phyloP scores from a whole-genome alignment of 2,329 filamentous ascomycete species.

The Taxawa tesnikishii region DNA sequence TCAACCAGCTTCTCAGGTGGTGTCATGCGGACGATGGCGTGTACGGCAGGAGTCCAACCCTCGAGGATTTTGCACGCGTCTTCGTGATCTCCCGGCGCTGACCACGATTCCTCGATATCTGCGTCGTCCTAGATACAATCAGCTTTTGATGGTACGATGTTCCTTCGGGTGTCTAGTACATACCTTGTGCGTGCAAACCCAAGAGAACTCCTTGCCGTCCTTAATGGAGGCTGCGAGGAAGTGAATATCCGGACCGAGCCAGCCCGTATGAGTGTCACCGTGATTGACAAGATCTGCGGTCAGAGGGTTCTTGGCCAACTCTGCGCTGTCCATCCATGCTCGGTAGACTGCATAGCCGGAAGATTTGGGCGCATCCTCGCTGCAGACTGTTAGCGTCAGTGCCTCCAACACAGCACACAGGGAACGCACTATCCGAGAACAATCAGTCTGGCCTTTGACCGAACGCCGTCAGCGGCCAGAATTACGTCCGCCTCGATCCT shows the following conservation, averaged over 20 bases:
- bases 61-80: slow-evolving; percentile 32
- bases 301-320: slow-evolving; percentile 36
- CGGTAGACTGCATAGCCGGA: slow-evolving; percentile 42
- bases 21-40: slow-evolving; percentile 32
- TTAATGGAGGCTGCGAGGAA: slow-evolving; percentile 42
- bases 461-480: slow-evolving; percentile 41
- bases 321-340: slow-evolving; percentile 39
- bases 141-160: neutral
- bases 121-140: slow-evolving; percentile 22
- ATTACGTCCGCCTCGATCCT: slow-evolving; percentile 35
- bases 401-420: neutral
- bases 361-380: slow-evolving; percentile 25
- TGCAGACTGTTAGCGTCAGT: neutral
- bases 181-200: slow-evolving; percentile 39
- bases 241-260: slow-evolving; percentile 41
- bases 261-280: slow-evolving; percentile 39
- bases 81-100: slow-evolving; percentile 26
- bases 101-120: slow-evolving; percentile 37
- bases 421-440: slow-evolving; percentile 33
- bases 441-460: slow-evolving; percentile 37
- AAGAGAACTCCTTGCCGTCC: slow-evolving; percentile 39
- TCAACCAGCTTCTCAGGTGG: slow-evolving; percentile 26
- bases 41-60: slow-evolving; percentile 33
- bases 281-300: slow-evolving; percentile 42
- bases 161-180: neutral